phyloP scores from a whole-genome alignment of 2,329 filamentous ascomycete species.

The Aspergillus brasiliensis region DNA sequence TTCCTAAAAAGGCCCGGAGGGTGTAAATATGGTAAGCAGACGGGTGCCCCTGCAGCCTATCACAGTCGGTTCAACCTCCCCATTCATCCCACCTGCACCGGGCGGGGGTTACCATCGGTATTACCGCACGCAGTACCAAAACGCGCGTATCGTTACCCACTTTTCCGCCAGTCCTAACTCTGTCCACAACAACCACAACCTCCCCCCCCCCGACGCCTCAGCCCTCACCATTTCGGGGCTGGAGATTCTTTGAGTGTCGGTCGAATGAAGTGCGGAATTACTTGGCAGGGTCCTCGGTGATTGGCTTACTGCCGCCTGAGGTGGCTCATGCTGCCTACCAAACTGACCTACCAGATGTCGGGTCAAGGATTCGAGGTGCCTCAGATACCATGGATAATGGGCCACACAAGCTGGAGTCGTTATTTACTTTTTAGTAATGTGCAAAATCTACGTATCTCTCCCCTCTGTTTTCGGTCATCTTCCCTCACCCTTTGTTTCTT shows the following conservation, averaged over 20 bases:
- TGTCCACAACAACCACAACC: neutral
- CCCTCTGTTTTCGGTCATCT: neutral
- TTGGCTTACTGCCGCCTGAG: neutral
- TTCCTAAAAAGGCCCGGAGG: constrained; percentile 3
- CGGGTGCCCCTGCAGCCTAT: neutral
- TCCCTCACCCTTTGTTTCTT: neutral
- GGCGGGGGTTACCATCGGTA: neutral
- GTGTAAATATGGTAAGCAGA: constrained; percentile 7
- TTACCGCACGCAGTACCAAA: constrained; percentile 2
- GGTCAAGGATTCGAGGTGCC: neutral
- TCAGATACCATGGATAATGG: constrained; percentile 4
- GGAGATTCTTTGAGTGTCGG: constrained; percentile 1
- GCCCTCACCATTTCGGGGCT: neutral
- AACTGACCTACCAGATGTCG: neutral
- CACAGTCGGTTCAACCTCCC: neutral
- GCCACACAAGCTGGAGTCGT: neutral
- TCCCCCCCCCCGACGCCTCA: neutral
- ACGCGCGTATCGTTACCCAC: constrained; percentile 4
- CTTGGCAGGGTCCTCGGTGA: constrained; percentile 1
- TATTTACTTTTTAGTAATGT: neutral
- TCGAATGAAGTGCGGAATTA: neutral
- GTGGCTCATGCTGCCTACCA: constrained; percentile 1
- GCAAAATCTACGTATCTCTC: neutral
- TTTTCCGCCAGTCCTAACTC: neutral
- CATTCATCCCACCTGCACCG: neutral